These are phyloP conservation scores for Neurospora pannonica DNA, from an alignment of 495 filamentous ascomycete genomes.

Conservation along the genomic window DNA sequence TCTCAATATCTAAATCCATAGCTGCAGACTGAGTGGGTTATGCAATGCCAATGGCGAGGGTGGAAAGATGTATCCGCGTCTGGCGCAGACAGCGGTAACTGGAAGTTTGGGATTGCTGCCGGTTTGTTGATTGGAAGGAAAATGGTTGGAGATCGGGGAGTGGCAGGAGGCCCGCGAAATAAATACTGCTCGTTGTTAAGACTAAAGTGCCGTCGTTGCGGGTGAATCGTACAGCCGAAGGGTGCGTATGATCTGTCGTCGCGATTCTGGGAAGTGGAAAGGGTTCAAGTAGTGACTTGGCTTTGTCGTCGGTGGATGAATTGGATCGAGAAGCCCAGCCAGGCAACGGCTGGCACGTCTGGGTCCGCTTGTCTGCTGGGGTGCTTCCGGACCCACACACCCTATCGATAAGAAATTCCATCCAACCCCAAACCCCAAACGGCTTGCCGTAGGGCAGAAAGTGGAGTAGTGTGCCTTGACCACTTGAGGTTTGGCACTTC, in stretches of 20 bases:
- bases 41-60: not conserved
- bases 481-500: not conserved
- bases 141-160: not conserved
- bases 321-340: not conserved
- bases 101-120: not conserved
- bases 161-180: not conserved
- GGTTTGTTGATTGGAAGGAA: not conserved
- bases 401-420: not conserved
- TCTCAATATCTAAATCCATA: constrained; percentile 76
- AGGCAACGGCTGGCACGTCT: not conserved
- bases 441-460: not conserved
- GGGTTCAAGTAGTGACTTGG: not conserved
- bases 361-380: not conserved
- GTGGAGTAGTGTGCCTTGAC: not conserved
- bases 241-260: not conserved
- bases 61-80: not conserved
- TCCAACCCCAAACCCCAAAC: not conserved
- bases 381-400: not conserved
- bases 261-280: not conserved
- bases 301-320: not conserved
- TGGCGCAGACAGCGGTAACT: not conserved
- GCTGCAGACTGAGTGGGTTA: not conserved
- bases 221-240: not conserved
- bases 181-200: not conserved
- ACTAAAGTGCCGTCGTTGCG: not conserved